Base-by-base conservation (phyloP, 2,329 filamentous ascomycete genomes). In the Alternaria brassicae region DNA sequence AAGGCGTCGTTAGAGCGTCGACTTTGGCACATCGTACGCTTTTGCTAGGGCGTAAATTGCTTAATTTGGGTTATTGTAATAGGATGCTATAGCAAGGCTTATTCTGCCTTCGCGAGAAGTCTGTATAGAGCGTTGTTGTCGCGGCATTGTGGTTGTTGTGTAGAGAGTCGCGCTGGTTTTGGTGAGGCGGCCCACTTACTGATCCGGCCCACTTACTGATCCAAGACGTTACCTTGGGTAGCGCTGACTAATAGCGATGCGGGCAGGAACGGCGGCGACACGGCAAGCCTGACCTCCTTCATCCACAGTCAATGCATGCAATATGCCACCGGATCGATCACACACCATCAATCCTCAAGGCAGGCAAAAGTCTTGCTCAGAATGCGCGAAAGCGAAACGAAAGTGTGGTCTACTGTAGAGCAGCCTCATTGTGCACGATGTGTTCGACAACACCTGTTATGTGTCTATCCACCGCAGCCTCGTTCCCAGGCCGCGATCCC, bases 361-460 rank as follows among this genome's bases (percentile, higher is more conserved):
- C 6, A 55, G 74, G 23, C 83, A 85, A 45, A 88, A 86, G 73
- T 84, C 86, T 3, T 88, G 86, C 66, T 76, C 80, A 3, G 81
- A 82, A 25, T 88, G 86, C 74, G 85, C 82, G 47, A 82, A 81
- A 65, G 81, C 85, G 23, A 88, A 88, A 71, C 81, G 86, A 13
- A 83, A 82, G 47, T 88, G 86, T 70, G 83, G 85, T 63, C 80
- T 84, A n/a, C n/a, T n/a, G n/a, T n/a, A 36, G 79, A 78, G 17
- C 69, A 80, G 13, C 86, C 85, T 2, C 69, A 79, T 12, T 89
- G 86, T 65, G 72, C 81, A 15, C 80, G 86, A 41, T 88, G 86
- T 67, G 69, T 74, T 0, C 81, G 82, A 56, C 80, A 84, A 27
- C 73, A 75, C 2, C 70, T 87, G 1, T 49, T 69, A 0, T 88